Evolutionary conservation across 1,284 basidiomycete species (phyloP).

Genomic region (Stygiomarasmius scandens): DNA sequence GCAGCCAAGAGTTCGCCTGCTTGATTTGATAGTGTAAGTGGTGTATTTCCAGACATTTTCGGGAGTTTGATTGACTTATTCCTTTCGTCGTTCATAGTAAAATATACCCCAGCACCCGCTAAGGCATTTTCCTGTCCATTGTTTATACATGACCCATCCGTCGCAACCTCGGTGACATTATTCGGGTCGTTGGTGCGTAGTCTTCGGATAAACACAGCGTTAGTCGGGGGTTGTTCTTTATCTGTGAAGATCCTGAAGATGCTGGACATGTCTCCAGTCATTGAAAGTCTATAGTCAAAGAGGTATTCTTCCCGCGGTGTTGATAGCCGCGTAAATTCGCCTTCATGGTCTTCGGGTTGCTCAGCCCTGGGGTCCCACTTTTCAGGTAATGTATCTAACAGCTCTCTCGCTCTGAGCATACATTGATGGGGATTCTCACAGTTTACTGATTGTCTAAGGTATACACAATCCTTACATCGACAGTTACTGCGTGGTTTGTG

Average conservation of each 20-base stretch:
- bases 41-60: background rate
- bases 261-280: background rate
- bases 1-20: slow-evolving; percentile 25
- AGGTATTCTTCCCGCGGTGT: background rate
- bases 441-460: background rate
- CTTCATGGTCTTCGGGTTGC: slow-evolving; percentile 16
- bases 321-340: background rate
- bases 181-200: background rate
- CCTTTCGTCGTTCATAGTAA: background rate
- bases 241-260: slow-evolving; percentile 16
- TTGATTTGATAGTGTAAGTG: slow-evolving; percentile 16
- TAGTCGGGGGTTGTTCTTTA: background rate
- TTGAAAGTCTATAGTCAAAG: slow-evolving; percentile 11
- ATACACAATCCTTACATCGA: background rate
- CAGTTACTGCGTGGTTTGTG: background rate
- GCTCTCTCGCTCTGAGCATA: slow-evolving; percentile 2
- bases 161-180: slow-evolving; percentile 6
- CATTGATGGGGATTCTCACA: slow-evolving; percentile 12
- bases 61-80: slow-evolving; percentile 24
- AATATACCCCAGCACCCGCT: slow-evolving; percentile 20
- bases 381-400: slow-evolving; percentile 8
- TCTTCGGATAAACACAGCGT: background rate
- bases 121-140: slow-evolving; percentile 15
- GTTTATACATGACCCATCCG: slow-evolving; percentile 18
- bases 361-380: slow-evolving; percentile 17